These are phyloP conservation scores for Babesia bovis DNA, from an alignment of 169 alveolate genomes.

Conservation along the genomic window DNA sequence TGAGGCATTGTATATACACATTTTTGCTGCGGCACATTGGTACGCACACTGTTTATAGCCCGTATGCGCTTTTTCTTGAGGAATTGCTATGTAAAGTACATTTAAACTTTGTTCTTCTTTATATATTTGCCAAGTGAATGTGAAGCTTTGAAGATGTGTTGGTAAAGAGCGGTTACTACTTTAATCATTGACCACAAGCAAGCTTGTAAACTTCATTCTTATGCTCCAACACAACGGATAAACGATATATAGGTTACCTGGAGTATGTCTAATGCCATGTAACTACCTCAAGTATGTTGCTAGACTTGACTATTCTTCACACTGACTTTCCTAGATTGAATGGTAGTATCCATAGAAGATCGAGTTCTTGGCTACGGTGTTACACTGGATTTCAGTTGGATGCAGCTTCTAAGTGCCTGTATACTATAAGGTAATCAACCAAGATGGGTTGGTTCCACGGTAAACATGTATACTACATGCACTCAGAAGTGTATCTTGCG, in stretches of 20 bases:
- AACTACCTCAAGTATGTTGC: neutral
- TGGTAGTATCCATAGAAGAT: no score
- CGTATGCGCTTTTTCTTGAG: neutral
- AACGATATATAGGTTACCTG: neutral
- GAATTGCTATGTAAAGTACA: neutral
- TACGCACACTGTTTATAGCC: neutral
- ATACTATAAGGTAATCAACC: no score
- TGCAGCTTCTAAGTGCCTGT: no score
- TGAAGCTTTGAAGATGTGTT: no score
- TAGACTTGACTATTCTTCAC: neutral
- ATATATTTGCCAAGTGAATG: no score
- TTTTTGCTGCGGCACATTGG: neutral
- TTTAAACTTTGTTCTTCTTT: neutral
- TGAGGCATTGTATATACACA: neutral
- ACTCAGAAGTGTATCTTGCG: conserved; percentile 47
- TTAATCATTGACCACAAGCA: no score
- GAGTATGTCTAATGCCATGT: neutral
- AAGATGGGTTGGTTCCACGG: conserved; percentile 45
- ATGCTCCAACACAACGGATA: no score
- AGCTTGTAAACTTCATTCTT: no score
- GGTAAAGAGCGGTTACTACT: no score
- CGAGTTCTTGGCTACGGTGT: no score
- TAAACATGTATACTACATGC: conserved; percentile 48
- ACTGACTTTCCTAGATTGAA: neutral
- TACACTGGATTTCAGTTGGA: no score